Base-by-base conservation (phyloP, 768 basidiomycete species). In the Kockovaella imperatae region DNA sequence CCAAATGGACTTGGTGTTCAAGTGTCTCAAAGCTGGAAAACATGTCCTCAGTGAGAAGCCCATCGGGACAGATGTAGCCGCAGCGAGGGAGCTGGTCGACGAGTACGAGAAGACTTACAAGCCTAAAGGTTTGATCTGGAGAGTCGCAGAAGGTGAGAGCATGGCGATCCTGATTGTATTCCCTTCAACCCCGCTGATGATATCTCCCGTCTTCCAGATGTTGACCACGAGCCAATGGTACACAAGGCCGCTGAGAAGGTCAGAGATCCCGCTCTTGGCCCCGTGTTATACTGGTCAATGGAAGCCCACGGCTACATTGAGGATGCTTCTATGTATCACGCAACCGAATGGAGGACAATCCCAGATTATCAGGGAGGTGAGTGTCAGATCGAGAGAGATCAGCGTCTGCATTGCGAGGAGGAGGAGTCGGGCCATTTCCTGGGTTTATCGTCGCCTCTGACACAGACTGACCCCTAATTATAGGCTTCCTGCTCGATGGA, bases 21-120 rank as follows among this genome's bases (percentile, higher is more conserved):
- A 77, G 60, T 60, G 62, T 0, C 49, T 61, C 36, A 47, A 62
- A 38, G 83, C 85, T 2, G 85, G 87, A 23, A 93, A 91, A 72
- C 85, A 90, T 64, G 86, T 91, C 41, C 65, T 90, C 51, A 83
- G 83, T 68, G 88, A 93, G 75, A 91, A 91, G 64, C 89, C 89
- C 5, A 77, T 89, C 13, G 86, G 81, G 3, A 75, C 81, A 34
- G 82, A 84, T 59, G 79, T 88, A 36, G 75, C 76, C 24, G 72
- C 73, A 2, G 87, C 83, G 0, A 70, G 79, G 38, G 73, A 74
- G 52, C 75, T 89, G 41, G 82, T 90, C 65, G 73, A 77, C 29
- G 75, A 73, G 31, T 90, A 86, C 68, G 78, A 84, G 56, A 67
- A 70, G 45, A 72, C 75, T 42, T 87, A 80, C 73, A 80, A 79